Percentiles rank a stretch among this genome's conserved stretches.
phyloP scores from a whole-genome alignment of 108 stramenopile species.

The Nitzschia putrida region DNA sequence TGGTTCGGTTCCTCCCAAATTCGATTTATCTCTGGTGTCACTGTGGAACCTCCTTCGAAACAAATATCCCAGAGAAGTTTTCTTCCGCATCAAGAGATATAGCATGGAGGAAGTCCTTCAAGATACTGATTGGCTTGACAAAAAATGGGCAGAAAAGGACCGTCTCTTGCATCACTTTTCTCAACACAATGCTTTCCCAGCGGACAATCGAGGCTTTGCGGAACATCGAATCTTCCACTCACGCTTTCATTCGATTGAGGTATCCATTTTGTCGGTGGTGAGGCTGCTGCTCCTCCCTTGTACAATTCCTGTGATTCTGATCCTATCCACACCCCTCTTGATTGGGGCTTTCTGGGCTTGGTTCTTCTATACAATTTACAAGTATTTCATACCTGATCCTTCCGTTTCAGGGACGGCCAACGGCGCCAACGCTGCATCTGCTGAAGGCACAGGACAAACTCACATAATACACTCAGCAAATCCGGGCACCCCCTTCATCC shows the following conservation, averaged over 20 bases:
- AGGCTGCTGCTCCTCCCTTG: constrained; percentile 53
- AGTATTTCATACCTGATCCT: constrained; percentile 31
- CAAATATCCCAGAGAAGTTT: constrained; percentile 50
- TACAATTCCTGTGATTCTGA: constrained; percentile 47
- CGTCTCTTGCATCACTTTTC: constrained; percentile 64
- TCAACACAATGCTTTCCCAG: constrained; percentile 51
- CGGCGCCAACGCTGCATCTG: constrained; percentile 1
- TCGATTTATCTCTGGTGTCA: constrained; percentile 24
- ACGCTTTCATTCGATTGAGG: constrained; percentile 45
- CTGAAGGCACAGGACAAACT: constrained; percentile 30
- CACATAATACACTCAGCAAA: constrained; percentile 38
- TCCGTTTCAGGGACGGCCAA: constrained; percentile 7
- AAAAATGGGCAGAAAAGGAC: constrained; percentile 81
- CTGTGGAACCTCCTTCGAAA: constrained; percentile 50
- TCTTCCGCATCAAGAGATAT: constrained; percentile 67
- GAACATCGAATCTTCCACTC: constrained; percentile 54
- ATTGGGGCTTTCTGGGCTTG: constrained; percentile 51
- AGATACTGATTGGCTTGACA: constrained; percentile 75
- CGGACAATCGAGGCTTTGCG: constrained; percentile 52
- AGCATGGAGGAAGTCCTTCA: constrained; percentile 73
- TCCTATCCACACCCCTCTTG: constrained; percentile 54
- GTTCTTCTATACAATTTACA: constrained; percentile 37
- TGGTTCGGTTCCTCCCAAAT: constrained; percentile 39
- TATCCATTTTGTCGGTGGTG: constrained; percentile 40
- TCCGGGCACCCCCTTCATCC: constrained; percentile 59